Base-by-base conservation (phyloP, 1,284 basidiomycete species). In the Gastroboletus turbinatus region DNA sequence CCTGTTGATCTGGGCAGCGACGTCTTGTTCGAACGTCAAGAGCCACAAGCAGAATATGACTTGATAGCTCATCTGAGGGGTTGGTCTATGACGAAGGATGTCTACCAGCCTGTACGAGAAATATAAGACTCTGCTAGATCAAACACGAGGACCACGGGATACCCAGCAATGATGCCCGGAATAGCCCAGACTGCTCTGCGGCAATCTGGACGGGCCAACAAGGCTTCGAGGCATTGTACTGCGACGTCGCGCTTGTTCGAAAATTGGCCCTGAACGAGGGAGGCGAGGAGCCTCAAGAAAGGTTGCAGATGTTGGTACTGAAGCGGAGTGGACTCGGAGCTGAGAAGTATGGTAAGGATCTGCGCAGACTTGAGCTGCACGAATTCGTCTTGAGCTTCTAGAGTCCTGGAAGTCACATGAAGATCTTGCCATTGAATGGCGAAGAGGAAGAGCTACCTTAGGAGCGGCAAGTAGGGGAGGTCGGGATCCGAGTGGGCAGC, bases 51-150 rank as follows among this genome's bases (percentile, higher is more conserved):
- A 96, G 67, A 94, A 93, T 35, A 88, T 85, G 42, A 94, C 87
- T 76, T 96, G 94, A 72, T 98, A 99, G 75, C 87, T 90, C 85
- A 96, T 92, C 74, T 99, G 96, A n/a, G 94, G 90, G 13, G 82
- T 80, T 19, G 88, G 83, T 60, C 84, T 90, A 53, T 84, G 79
- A 66, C 86, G 87, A 57, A 95, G 77, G 39, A 90, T 88, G 44
- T 93, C 89, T 16, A 92, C 80, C 45, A 94, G 76, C 10, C 92
- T 94, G 55, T 17, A 25, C 3, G 36, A 39, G 55, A 44, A 17
- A 46, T 36, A 29, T 62, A 29, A 51, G 30, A 17, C 5, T 3
- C 8, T 4, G 25, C 4, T 5, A 23, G 29, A 39, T n/a, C 17
- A 13, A 27, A 16, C 3, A 27, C 17, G 11, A 17, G 4, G 4